Evolutionary conservation across 352 stramenopile genomes (phyloP).

Genomic region (Pythium sp.): DNA sequence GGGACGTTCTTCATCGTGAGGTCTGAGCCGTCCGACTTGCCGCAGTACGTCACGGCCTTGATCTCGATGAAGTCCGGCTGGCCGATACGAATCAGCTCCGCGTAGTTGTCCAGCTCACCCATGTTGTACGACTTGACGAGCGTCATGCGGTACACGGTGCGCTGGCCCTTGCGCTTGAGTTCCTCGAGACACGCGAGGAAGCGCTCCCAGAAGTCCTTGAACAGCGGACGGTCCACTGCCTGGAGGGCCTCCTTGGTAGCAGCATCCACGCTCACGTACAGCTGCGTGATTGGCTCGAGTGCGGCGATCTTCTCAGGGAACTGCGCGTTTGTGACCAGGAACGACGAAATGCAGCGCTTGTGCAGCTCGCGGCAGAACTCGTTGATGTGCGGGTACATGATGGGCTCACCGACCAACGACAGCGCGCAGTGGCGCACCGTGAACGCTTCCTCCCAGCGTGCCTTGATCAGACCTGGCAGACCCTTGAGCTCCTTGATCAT

Average conservation of each 20-base stretch:
- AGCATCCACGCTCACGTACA: constrained; percentile 99
- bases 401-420: constrained; percentile 97
- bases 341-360: constrained; percentile 93
- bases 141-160: constrained; percentile 96
- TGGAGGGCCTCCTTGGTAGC: constrained; percentile 95
- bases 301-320: constrained; percentile 96
- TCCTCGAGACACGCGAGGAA: constrained; percentile 90
- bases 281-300: constrained; percentile 96
- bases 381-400: constrained; percentile 99
- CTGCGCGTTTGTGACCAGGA: constrained; percentile 98
- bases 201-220: constrained; percentile 97
- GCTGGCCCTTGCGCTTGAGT: constrained; percentile 94
- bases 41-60: constrained; percentile 98
- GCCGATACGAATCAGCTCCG: constrained; percentile 90
- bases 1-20: constrained; percentile 98
- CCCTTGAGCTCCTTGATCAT: constrained; percentile 97
- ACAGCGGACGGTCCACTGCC: constrained; percentile 94
- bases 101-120: constrained; percentile 94
- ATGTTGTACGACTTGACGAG: constrained; percentile 99
- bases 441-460: constrained; percentile 95
- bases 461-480: constrained; percentile 92
- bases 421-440: constrained; percentile 96
- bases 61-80: constrained; percentile 94
- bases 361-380: constrained; percentile 96
- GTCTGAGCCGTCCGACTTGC: constrained; percentile 96